A percentile compares a stretch with the other conserved stretches of the same genome.
phyloP scores from a whole-genome alignment of 345 rosid genomes.

The Brassica juncea region DNA sequence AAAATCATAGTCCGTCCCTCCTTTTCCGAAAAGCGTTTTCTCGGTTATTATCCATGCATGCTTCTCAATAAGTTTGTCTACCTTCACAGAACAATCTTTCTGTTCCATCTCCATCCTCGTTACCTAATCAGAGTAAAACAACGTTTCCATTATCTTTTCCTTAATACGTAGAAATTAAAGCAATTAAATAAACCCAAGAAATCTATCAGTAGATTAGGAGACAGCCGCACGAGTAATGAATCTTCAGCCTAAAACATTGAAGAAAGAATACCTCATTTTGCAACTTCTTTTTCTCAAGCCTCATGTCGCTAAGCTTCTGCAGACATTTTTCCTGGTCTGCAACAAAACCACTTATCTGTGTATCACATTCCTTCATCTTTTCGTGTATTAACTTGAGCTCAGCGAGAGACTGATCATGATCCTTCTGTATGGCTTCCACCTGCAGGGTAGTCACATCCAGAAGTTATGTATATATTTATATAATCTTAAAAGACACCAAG shows the following conservation, averaged over 20 bases:
- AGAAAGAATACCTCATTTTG: slow-evolving; percentile 79
- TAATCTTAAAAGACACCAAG: background rate
- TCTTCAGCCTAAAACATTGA: background rate
- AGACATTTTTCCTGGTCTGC: slow-evolving; percentile 74
- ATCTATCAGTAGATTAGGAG: background rate
- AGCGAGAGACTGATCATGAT: slow-evolving; percentile 58
- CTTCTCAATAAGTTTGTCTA: slow-evolving; percentile 83
- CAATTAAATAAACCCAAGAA: slow-evolving; percentile 8
- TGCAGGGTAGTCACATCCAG: slow-evolving; percentile 41
- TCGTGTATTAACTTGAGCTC: slow-evolving; percentile 62
- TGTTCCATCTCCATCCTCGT: slow-evolving; percentile 82
- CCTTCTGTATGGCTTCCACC: slow-evolving; percentile 57
- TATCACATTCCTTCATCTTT: slow-evolving; percentile 90
- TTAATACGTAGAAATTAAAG: background rate
- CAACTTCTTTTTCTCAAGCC: slow-evolving; percentile 80
- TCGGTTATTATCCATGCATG: slow-evolving; percentile 90
- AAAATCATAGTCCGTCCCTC: slow-evolving; percentile 93
- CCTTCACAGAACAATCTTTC: slow-evolving; percentile 74
- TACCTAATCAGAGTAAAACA: slow-evolving; percentile 46
- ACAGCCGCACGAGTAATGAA: background rate
- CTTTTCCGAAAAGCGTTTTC: slow-evolving; percentile 83
- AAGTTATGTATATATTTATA: background rate
- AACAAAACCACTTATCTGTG: slow-evolving; percentile 66
- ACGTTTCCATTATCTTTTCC: background rate
- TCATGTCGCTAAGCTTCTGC: slow-evolving; percentile 61